Conservation (phyloP, 2,329 filamentous ascomycete genomes). For the Pyrenochaeta sp. region DNA sequence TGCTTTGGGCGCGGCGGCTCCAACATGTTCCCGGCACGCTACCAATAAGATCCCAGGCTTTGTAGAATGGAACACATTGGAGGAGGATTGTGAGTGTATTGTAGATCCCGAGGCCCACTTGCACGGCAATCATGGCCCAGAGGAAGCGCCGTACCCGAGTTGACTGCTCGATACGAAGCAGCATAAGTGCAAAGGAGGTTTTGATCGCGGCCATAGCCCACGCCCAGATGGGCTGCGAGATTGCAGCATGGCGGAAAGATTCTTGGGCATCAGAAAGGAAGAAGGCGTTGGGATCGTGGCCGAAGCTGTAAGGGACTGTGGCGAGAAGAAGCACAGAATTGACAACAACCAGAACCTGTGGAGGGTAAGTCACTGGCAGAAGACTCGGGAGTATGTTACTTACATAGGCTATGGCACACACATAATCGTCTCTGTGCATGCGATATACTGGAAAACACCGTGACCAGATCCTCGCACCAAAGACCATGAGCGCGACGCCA, state of each 20-base stretch:
- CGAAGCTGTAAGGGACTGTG: slow-evolving; percentile 18
- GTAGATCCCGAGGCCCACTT: slow-evolving; percentile 24
- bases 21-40: slow-evolving; percentile 12
- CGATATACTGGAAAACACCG: slow-evolving; percentile 18
- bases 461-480: slow-evolving; percentile 25
- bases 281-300: slow-evolving; percentile 3
- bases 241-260: slow-evolving; percentile 14
- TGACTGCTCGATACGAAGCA: slow-evolving; percentile 28
- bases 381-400: slow-evolving; percentile 3
- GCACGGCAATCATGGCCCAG: slow-evolving; percentile 27
- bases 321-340: slow-evolving; percentile 21
- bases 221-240: slow-evolving; percentile 26
- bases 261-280: slow-evolving; percentile 17
- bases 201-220: slow-evolving; percentile 23
- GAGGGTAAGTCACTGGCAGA: too few species aligned
- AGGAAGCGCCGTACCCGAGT: slow-evolving; percentile 22
- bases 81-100: slow-evolving; percentile 24
- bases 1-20: slow-evolving; percentile 8
- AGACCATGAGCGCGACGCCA: slow-evolving; percentile 15
- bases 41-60: slow-evolving; percentile 23
- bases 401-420: slow-evolving; percentile 22
- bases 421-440: slow-evolving; percentile 24
- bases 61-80: slow-evolving; percentile 25
- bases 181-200: slow-evolving; percentile 30
- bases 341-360: slow-evolving; percentile 19